Evolutionary conservation across 2,329 filamentous ascomycete genomes (phyloP), one percentile per base, ranked within the genome.

Genomic region (Xylariales sp.): DNA sequence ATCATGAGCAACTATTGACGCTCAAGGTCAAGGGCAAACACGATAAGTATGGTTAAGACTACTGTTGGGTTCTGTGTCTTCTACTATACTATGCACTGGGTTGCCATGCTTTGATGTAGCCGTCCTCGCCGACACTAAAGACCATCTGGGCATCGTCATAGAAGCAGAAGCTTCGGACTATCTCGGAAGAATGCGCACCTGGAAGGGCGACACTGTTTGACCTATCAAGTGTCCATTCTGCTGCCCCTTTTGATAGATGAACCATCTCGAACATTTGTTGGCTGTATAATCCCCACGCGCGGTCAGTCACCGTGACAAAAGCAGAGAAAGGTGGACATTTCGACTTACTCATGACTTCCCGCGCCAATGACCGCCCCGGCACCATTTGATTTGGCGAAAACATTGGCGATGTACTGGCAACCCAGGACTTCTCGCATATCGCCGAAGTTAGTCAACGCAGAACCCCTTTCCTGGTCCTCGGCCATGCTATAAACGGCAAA

Each of bases 21-120:
- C 70, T 96, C 39, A 93, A 91, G 62, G 84, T 93, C 20, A 95
- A 95, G 69, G 82, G 81, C 40, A 95, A 95, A 66, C 90, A 95
- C 64, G 89, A 95, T 65, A 95, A 95, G 61, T 95, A 73, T 46
- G 67, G 70, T 34, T 74, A 57, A 71, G 28, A 10, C 15, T 5
- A 16, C 44, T 46, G n/a, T n/a, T n/a, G n/a, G n/a, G n/a, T n/a
- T n/a, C n/a, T n/a, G n/a, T n/a, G n/a, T n/a, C n/a, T n/a, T n/a
- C n/a, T n/a, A n/a, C n/a, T n/a, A n/a, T n/a, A n/a, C n/a, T 48
- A 54, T 29, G 46, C 42, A 42, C 47, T 33, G 42, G 65, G 66
- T 61, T 66, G 66, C 76, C 76, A 81, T 3, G 74, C 72, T 52
- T 74, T 76, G 52, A 80, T 62, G 43, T 62, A 66, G 2, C 75